Percentiles rank a stretch among this genome's conserved stretches.
phyloP scores from a whole-genome alignment of 306 rosid genomes.

The Canavalia gladiata region DNA sequence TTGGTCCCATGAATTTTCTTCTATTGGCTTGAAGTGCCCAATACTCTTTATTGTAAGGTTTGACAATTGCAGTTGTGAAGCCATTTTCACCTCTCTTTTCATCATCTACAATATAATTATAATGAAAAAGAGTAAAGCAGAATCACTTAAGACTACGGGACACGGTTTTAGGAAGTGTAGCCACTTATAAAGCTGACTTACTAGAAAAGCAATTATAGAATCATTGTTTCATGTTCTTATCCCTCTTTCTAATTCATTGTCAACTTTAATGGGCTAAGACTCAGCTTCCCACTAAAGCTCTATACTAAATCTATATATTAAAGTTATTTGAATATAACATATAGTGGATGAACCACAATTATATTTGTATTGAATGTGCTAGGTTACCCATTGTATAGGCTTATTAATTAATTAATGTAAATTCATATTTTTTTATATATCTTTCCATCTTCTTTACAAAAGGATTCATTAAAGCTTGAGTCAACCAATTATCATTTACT shows the following conservation, averaged over 20 bases:
- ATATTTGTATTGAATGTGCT: background rate
- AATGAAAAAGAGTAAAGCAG: constrained; percentile 11
- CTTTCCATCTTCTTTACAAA: background rate
- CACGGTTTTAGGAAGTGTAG: constrained; percentile 38
- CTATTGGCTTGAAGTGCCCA: constrained; percentile 32
- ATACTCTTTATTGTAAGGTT: constrained; percentile 17
- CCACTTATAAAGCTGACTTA: constrained; percentile 49
- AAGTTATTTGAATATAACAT: constrained; percentile 31
- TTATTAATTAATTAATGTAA: background rate
- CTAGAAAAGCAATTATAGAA: constrained; percentile 41
- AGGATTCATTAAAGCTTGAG: background rate
- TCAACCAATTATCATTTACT: constrained; percentile 5
- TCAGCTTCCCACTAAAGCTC: constrained; percentile 63
- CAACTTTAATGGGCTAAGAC: constrained; percentile 45
- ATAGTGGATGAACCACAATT: constrained; percentile 35
- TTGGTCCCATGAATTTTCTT: constrained; percentile 36
- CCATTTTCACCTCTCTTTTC: constrained; percentile 48
- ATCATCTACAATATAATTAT: constrained; percentile 13
- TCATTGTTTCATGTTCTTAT: constrained; percentile 36
- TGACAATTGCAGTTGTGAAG: constrained; percentile 40
- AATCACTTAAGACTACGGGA: constrained; percentile 17
- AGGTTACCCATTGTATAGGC: background rate
- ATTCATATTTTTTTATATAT: background rate
- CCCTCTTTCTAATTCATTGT: constrained; percentile 25
- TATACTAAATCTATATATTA: constrained; percentile 22